Evolutionary conservation across 2,329 filamentous ascomycete genomes (phyloP).

Genomic region (Sphaerulina musiva): DNA sequence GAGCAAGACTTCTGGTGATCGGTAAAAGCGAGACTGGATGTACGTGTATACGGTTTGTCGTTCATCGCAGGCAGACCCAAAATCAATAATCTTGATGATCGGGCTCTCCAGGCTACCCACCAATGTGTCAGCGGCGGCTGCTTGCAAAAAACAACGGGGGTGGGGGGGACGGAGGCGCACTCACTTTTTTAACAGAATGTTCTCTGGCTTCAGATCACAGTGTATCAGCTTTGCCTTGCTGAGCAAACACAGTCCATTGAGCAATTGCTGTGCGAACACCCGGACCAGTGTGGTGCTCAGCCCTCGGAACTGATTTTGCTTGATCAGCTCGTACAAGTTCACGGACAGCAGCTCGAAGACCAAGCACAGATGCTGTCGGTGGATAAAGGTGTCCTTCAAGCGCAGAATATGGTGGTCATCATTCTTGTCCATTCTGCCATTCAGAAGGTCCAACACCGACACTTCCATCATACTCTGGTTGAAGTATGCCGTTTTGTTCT

Average conservation of each 20-base stretch:
- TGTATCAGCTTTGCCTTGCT: slow-evolving; percentile 97
- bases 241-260: slow-evolving; percentile 83
- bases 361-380: slow-evolving; percentile 90
- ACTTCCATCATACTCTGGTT: slow-evolving; percentile 99
- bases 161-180: slow-evolving; percentile 22
- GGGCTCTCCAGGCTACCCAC: slow-evolving; percentile 72
- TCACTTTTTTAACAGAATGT: slow-evolving; percentile 90
- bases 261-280: slow-evolving; percentile 92
- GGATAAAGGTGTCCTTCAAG: slow-evolving; percentile 96
- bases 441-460: slow-evolving; percentile 90
- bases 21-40: slow-evolving; percentile 96
- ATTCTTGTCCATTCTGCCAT: slow-evolving; percentile 98
- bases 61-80: slow-evolving; percentile 96
- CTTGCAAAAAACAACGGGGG: background rate
- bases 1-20: slow-evolving; percentile 91
- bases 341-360: slow-evolving; percentile 96
- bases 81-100: slow-evolving; percentile 99
- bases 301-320: slow-evolving; percentile 97
- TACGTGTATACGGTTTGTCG: slow-evolving; percentile 98
- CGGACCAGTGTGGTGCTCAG: slow-evolving; percentile 93
- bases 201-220: slow-evolving; percentile 96
- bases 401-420: slow-evolving; percentile 94
- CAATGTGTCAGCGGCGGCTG: slow-evolving; percentile 8
- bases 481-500: slow-evolving; percentile 98
- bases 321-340: slow-evolving; percentile 97